Percentiles rank a stretch among this genome's conserved stretches.
Conservation (phyloP, 2,329 filamentous ascomycete species). For the Botrytis elliptica region DNA sequence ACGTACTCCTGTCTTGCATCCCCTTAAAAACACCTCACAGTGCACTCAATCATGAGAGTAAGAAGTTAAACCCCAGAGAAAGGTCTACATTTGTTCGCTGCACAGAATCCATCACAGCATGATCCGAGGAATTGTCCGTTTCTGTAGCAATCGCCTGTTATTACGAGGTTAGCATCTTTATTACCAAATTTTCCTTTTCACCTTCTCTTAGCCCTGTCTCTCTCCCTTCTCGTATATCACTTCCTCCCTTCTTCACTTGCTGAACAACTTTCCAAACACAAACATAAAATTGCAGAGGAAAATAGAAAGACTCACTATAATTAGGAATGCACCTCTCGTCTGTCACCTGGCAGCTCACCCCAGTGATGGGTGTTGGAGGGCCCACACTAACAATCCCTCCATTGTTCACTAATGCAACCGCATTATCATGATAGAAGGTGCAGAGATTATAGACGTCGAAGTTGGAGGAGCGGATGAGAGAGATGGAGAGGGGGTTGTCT, state of each 20-base stretch:
- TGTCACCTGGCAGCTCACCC: slow-evolving; percentile 4
- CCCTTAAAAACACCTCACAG: rapidly evolving
- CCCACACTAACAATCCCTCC: slow-evolving; percentile 15
- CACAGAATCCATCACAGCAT: slow-evolving; percentile 20
- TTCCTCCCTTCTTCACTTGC: not conserved
- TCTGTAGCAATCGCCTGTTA: slow-evolving; percentile 3
- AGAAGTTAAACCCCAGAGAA: not conserved
- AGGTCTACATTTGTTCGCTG: slow-evolving; percentile 19
- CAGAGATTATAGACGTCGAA: slow-evolving; percentile 15
- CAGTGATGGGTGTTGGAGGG: slow-evolving; percentile 9
- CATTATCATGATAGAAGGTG: not conserved
- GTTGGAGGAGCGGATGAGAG: slow-evolving; percentile 20
- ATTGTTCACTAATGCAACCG: not conserved
- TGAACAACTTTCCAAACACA: not conserved
- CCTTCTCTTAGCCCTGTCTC: rapidly evolving
- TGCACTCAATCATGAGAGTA: not conserved
- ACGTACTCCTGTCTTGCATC: not conserved
- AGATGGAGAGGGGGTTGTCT: slow-evolving; percentile 17
- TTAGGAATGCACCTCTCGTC: slow-evolving; percentile 15
- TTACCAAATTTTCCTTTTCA: not conserved
- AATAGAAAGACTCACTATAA: slow-evolving; percentile 4
- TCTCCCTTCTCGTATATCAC: not conserved
- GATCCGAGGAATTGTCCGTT: slow-evolving; percentile 11
- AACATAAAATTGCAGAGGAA: not conserved
- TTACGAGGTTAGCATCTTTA: not conserved